phyloP scores from a whole-genome alignment of 2,329 filamentous ascomycete species.

The Diaporthe velutina region DNA sequence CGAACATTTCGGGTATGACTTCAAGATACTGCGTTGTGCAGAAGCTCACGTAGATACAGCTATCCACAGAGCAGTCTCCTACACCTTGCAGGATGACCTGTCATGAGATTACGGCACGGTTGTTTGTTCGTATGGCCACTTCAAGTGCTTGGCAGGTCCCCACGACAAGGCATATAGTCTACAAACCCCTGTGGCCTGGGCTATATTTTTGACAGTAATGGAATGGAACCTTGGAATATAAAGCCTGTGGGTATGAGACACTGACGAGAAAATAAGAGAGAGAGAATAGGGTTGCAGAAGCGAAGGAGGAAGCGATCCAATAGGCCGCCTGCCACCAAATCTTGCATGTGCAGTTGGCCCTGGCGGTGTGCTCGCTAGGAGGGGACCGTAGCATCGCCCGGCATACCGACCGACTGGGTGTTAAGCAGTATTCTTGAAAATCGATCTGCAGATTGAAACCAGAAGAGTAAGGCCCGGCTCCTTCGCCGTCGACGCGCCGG shows the following conservation, averaged over 20 bases:
- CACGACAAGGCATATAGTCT: not conserved
- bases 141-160: not conserved
- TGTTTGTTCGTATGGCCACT: not conserved
- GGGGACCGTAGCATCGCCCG: not conserved
- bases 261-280: not conserved
- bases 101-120: not conserved
- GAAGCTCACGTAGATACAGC: not conserved
- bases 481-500: not conserved
- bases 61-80: too few relatives aligned
- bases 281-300: not conserved
- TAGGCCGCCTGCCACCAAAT: not conserved
- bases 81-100: not conserved
- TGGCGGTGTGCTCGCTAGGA: not conserved
- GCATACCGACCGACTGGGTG: conserved; percentile 11
- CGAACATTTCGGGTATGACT: not conserved
- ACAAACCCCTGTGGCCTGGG: not conserved
- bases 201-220: not conserved
- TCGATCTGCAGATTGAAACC: not conserved
- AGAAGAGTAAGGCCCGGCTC: not conserved
- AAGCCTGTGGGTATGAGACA: too few relatives aligned
- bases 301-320: not conserved
- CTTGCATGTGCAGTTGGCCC: not conserved
- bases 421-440: not conserved
- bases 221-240: not conserved
- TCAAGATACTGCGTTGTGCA: not conserved